Evolutionary conservation across 2,329 filamentous ascomycete species (phyloP).

Genomic region (Lachnellula suecica): DNA sequence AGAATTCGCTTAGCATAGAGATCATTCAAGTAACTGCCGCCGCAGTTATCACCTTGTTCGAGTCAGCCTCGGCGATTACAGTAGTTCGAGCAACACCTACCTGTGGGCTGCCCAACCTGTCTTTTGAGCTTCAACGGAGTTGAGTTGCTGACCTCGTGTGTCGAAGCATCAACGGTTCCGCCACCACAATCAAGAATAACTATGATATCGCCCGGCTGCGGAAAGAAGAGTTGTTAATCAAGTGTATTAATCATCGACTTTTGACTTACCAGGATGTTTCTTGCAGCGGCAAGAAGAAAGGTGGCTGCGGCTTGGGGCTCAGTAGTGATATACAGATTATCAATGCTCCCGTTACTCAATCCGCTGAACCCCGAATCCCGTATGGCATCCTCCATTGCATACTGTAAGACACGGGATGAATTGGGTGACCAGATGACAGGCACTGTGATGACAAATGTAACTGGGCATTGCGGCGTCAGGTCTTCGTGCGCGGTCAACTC

Average conservation of each 20-base stretch:
- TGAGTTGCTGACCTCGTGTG: slow-evolving; percentile 26
- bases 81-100: slow-evolving; percentile 5
- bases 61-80: neutral
- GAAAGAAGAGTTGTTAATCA: neutral
- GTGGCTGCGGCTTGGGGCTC: slow-evolving; percentile 33
- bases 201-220: slow-evolving; percentile 22
- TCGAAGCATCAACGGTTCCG: slow-evolving; percentile 30
- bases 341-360: slow-evolving; percentile 13
- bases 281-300: slow-evolving; percentile 22
- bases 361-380: slow-evolving; percentile 10
- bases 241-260: neutral
- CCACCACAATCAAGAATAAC: slow-evolving; percentile 28
- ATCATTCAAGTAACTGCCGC: slow-evolving; percentile 16
- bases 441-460: slow-evolving; percentile 16
- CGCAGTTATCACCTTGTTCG: slow-evolving; percentile 13
- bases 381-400: slow-evolving; percentile 11
- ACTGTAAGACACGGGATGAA: slow-evolving; percentile 11
- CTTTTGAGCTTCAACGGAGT: slow-evolving; percentile 24
- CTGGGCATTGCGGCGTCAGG: slow-evolving; percentile 2
- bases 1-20: slow-evolving; percentile 3
- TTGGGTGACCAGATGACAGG: slow-evolving; percentile 11
- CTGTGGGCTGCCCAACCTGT: slow-evolving; percentile 18
- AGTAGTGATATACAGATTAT: slow-evolving; percentile 31
- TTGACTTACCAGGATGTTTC: slow-evolving; percentile 11
- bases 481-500: slow-evolving; percentile 10